Base-by-base conservation (phyloP, 1,284 basidiomycete species). In the Leccinum insolens region DNA sequence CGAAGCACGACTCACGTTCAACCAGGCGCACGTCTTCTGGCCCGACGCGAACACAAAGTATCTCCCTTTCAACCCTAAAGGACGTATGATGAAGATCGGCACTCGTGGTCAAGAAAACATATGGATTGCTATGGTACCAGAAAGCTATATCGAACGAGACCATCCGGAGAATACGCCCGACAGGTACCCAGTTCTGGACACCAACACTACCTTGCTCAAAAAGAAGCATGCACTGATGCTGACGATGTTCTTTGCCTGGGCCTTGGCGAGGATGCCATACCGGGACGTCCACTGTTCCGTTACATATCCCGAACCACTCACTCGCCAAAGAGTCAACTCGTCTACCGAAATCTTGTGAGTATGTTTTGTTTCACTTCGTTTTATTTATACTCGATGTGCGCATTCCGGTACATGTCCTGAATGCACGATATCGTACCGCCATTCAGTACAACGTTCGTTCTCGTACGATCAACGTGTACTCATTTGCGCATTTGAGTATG, bases 1-100 rank as follows among this genome's bases (percentile, higher is more conserved):
- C 15, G 15, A 17, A 8, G 28, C 28, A 15, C 6, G 7, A 17
- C 57, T 58, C 15, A 31, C 15, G 0, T 58, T 58, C 2, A 28
- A 25, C 57, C 25, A 31, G 15, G 14, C 15, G 0, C 15, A 28
- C 2, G 15, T 28, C 1, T 15, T 58, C 3, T 58, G 57, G 57
- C 57, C 28, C 0, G 25, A 22, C 3, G 15, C 15, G 2, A 9
- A 31, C 20, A 15, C 12, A 0, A 15, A 28, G 25, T 25, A 25
- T 17, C 57, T 58, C 3, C 57, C 57, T 3, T 58, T 58, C 28
- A 28, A 25, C 2, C 14, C 25, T 3, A 15, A 25, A 17, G 57
- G 57, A 9, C 25, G 25, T 0, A 31, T 58, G 57, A 17, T 58
- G 15, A 25, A 17, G 25, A 25, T 58, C 15, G 25, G 57, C 0